phyloP scores from a whole-genome alignment of 768 basidiomycete genomes.

The Mycena leptocephala region DNA sequence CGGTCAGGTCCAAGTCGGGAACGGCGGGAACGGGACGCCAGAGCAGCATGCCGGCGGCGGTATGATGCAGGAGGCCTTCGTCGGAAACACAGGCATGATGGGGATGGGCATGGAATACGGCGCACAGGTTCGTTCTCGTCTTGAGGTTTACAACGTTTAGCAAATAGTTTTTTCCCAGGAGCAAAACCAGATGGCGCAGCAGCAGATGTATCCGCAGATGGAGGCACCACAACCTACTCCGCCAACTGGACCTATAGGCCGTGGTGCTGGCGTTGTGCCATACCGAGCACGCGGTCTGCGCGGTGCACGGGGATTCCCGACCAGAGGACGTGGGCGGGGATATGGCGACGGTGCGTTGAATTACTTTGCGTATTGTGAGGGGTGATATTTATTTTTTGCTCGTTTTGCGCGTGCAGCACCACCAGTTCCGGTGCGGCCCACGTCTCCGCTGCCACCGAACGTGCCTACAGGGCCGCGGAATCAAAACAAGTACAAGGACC shows the following conservation, averaged over 20 bases:
- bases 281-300: slow-evolving; percentile 61
- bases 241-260: slow-evolving; percentile 49
- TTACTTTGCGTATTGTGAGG: slow-evolving; percentile 15
- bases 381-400: slow-evolving; percentile 20
- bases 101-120: slow-evolving; percentile 84
- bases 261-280: slow-evolving; percentile 53
- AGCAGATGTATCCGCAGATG: slow-evolving; percentile 80
- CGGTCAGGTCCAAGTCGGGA: slow-evolving; percentile 46
- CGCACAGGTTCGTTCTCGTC: slow-evolving; percentile 72
- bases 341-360: slow-evolving; percentile 56
- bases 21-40: slow-evolving; percentile 50
- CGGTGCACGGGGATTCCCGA: slow-evolving; percentile 59
- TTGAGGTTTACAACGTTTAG: neutral
- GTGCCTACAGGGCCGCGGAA: slow-evolving; percentile 92
- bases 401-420: slow-evolving; percentile 52
- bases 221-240: slow-evolving; percentile 55
- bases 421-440: slow-evolving; percentile 77
- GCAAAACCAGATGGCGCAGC: slow-evolving; percentile 64
- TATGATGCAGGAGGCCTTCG: slow-evolving; percentile 67
- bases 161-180: slow-evolving; percentile 59
- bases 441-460: slow-evolving; percentile 88
- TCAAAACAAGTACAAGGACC: slow-evolving; percentile 92
- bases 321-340: slow-evolving; percentile 61
- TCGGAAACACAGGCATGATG: slow-evolving; percentile 69
- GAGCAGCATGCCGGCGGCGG: slow-evolving; percentile 61